Base-by-base conservation (phyloP, 768 basidiomycete species). In the Pulveroboletus sp. region DNA sequence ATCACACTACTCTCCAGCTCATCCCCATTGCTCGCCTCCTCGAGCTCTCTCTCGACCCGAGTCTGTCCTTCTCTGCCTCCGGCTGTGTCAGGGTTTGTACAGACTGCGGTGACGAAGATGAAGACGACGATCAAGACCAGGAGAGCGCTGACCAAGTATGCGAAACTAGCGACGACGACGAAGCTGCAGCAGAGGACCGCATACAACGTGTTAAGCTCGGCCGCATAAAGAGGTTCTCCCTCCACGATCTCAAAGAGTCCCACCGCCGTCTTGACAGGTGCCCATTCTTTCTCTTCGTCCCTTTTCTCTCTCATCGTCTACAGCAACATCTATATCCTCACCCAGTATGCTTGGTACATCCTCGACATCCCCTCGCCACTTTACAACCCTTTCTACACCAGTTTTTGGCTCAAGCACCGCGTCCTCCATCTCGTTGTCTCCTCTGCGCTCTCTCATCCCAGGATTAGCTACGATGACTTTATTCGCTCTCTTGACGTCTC, bases 261-360 rank as follows among this genome's bases (percentile, higher is more conserved):
- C 51, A 38, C 18, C 57, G 57, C 8, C 36, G 52, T 42, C 54
- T 82, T 9, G 80, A 84, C 54, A 68, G 69, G 83, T 82, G 45
- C 55, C 1, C 11, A 3, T 30, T 8, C 14, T 38, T 26, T 47
- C n/a, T 14, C n/a, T 33, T 32, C 37, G 3, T 15, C 13, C 9
- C 6, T 39, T 17, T 41, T 2, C 18, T 5, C 30, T 47, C 56
- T 68, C 56, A 64, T n/a, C 8, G 2, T 45, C 31, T 13, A 6
- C 44, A 87, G 85, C 21, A 79, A 81, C 51, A 76, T 87, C 3
- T 88, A 83, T 52, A 65, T 89, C 27, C 74, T 77, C 39, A 88
- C 86, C 0, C 39, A 71, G 39, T 62, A 67, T 62, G 83, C 85
- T 0, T 89, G 86, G 86, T 89, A 89, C 54, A 83, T 87, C 47